Evolutionary conservation across 192 early-diverging fungal genomes (phyloP).

Genomic region (Backusella morwellensis): DNA sequence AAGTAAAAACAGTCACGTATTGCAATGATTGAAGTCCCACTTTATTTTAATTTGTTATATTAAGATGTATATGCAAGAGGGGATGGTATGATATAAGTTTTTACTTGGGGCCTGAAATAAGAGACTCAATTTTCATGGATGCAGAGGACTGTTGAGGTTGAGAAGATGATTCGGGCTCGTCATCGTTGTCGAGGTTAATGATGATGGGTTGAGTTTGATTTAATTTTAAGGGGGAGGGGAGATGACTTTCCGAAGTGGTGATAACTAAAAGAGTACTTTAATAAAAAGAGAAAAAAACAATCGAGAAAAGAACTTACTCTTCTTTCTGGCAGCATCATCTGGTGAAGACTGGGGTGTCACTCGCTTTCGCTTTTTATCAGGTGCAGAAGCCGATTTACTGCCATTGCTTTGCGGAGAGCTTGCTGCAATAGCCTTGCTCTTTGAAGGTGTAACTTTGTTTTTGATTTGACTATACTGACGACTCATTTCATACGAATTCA

Average conservation of each 20-base stretch:
- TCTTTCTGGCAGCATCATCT: neutral
- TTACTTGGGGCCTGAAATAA: constrained; percentile 14
- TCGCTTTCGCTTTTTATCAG: constrained; percentile 3
- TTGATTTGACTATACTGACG: constrained; percentile 52
- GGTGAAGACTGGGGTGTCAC: neutral
- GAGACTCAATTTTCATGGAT: constrained; percentile 29
- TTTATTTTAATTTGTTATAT: neutral
- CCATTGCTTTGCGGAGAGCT: neutral
- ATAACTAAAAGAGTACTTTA: neutral
- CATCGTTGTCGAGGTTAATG: neutral
- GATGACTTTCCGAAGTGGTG: neutral
- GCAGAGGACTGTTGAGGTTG: neutral
- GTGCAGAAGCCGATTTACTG: neutral
- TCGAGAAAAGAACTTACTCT: neutral
- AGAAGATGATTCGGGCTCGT: neutral
- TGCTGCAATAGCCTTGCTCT: neutral
- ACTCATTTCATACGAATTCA: constrained; percentile 54
- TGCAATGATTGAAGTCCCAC: neutral
- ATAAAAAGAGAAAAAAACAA: neutral
- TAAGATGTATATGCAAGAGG: neutral
- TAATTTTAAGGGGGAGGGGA: neutral
- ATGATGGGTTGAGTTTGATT: neutral
- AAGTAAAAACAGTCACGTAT: neutral
- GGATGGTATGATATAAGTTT: neutral
- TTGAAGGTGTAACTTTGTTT: neutral